Percentiles rank a stretch among this genome's conserved stretches.
These are phyloP conservation scores for Talaromyces islandicus DNA, from an alignment of 2,329 filamentous ascomycete species.

Conservation along the genomic window DNA sequence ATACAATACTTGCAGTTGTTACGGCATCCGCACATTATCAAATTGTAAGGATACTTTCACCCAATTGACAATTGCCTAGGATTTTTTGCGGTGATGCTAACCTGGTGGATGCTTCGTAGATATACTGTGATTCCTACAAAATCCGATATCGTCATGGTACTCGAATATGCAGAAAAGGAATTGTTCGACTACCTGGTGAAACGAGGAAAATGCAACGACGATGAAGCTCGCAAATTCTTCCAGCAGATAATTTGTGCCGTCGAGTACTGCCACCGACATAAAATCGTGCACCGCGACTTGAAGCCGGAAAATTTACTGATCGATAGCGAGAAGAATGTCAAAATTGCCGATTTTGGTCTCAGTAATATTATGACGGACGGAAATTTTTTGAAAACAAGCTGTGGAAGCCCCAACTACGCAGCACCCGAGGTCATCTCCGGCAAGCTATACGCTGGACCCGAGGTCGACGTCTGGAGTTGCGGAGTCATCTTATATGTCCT, in stretches of 20 bases:
- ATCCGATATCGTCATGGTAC: constrained; percentile 96
- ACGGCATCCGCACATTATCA: constrained; percentile 97
- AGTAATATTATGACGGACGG: constrained; percentile 99
- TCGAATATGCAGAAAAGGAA: constrained; percentile 94
- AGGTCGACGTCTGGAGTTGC: constrained; percentile 82
- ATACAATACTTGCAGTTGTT: constrained; percentile 96
- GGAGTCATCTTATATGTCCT: constrained; percentile 62
- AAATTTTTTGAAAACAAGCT: constrained; percentile 98
- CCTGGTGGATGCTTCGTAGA: constrained; percentile 38
- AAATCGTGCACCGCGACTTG: constrained; percentile 95
- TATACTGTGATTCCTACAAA: constrained; percentile 96
- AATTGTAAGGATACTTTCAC: constrained; percentile 59
- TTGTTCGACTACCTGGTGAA: constrained; percentile 98
- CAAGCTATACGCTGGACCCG: constrained; percentile 93
- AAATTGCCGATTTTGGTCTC: constrained; percentile 96
- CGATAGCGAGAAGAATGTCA: constrained; percentile 93
- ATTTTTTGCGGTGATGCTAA: background rate
- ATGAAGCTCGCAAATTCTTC: constrained; percentile 93
- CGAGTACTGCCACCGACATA: constrained; percentile 97
- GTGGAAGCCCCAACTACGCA: constrained; percentile 95
- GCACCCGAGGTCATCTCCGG: constrained; percentile 97
- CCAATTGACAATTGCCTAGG: background rate
- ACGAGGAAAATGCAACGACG: constrained; percentile 84
- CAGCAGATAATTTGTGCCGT: constrained; percentile 98
- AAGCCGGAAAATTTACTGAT: constrained; percentile 96